Base-by-base conservation (phyloP, 495 filamentous ascomycete species). In the Aspergillus indologenus region DNA sequence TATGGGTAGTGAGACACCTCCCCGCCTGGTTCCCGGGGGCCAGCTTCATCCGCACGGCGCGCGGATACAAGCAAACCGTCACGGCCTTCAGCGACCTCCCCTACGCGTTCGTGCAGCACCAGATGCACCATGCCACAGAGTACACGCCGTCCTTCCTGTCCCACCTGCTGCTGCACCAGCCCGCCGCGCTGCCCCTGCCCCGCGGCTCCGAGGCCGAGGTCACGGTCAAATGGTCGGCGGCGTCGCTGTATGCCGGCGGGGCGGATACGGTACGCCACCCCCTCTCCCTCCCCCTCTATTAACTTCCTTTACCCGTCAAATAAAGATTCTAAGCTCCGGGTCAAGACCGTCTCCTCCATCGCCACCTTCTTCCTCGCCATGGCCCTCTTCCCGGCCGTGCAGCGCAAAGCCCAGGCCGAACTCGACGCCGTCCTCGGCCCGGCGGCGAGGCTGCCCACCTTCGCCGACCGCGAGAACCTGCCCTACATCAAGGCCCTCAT, bases 381-480 rank as follows among this genome's bases (percentile, higher is more conserved):
- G 74, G 68, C 63, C 0, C 26, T 80, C 3, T 80, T 70, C 61
- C 82, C 83, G 0, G 71, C 80, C 0, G 79, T 78, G 0, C 80
- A 83, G 52, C 61, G 65, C 18, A 81, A 77, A 23, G 83, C 84
- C 3, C 83, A 83, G 60, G 79, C 74, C 8, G 84, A 89, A 62
- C 68, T 89, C 44, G 84, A 87, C 62, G 59, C 65, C 14, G 76
- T 85, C 3, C 62, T 83, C 11, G 80, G 81, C 0, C 54, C 21
- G 7, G 26, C 26, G 12, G 23, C 42, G 9, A 53, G 59, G 14
- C 64, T 77, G 7, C 70, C 71, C 1, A 56, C 54, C 21, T 61
- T 66, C 26, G 54, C 56, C 0, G 71, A 77, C 45, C 65, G 69
- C 3, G 59, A 58, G 12, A 60, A 67, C 0, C 59, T 82, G 3